Base-by-base conservation (phyloP, 176 grass and related monocot species). In the Cenchrus fungigraminus region DNA sequence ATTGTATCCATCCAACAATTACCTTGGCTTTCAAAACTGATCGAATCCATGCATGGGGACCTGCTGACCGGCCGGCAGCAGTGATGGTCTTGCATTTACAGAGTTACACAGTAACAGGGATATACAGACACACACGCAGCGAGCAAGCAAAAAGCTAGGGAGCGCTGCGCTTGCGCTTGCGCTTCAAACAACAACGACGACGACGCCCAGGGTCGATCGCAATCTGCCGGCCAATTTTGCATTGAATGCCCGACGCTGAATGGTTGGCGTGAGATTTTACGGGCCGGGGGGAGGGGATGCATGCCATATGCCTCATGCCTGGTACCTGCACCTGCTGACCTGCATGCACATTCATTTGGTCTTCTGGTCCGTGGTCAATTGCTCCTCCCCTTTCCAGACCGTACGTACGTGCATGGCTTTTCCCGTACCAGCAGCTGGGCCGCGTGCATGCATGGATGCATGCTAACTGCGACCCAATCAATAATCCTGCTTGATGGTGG, bases 161-260 rank as follows among this genome's bases (percentile, higher is more conserved):
- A 17, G 56, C 7, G 56, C 37, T 40, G 37, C 37, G 37, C 37
- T 4, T 40, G 37, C 37, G 37, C 37, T 40, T 40, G 37, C 56
- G 56, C 15, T 58, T 17, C 56, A 20, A 58, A 58, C 56, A 58
- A 58, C 56, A 2, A 20, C 56, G 56, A 58, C 56, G 20, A 58
- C 56, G 2, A 20, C 56, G 56, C 56, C 25, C 25, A 25, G 25
- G 25, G 25, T 25, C 19, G 56, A 59, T 59, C 19, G 56, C 56
- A n/a, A n/a, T 8, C 16, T 59, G 56, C 56, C 56, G 19, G 56
- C 54, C 15, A 17, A 56, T 19, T 4, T 40, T 40, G 37, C 37
- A 40, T 53, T 53, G 47, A 80, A 80, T 80, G 63, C 78, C 40
- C 28, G n/a, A 19, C 29, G 49, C 64, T 79, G 60, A 65, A 19